Evolutionary conservation across 345 rosid species (phyloP).

Genomic region (Hevea brasiliensis): DNA sequence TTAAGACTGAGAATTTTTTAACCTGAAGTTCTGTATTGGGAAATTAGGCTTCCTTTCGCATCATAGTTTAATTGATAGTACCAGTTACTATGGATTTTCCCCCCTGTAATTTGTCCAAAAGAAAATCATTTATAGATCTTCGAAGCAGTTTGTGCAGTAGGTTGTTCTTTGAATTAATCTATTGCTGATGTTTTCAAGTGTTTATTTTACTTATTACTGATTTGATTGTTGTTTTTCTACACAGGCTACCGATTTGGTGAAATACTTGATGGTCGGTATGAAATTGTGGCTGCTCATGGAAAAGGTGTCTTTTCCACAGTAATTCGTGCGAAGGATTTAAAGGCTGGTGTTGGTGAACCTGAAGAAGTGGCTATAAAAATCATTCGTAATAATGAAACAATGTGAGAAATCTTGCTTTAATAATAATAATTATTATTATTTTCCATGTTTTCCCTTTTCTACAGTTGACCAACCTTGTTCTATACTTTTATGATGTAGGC

Average conservation of each 20-base stretch:
- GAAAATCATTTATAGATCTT: neutral
- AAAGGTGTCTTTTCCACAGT: conserved; percentile 97
- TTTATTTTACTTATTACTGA: neutral
- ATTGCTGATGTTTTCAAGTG: neutral
- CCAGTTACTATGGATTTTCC: neutral
- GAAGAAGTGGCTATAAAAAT: conserved; percentile 96
- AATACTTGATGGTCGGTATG: conserved; percentile 89
- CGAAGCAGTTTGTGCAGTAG: neutral
- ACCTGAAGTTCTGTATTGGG: neutral
- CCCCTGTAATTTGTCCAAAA: neutral
- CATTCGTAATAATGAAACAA: conserved; percentile 90
- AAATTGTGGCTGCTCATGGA: conserved; percentile 94
- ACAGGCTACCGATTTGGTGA: conserved; percentile 96
- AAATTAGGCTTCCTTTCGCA: neutral
- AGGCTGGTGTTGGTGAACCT: conserved; percentile 63
- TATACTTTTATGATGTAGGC: conserved; percentile 50
- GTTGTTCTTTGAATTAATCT: neutral
- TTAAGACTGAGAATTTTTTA: neutral
- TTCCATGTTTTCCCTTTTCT: neutral
- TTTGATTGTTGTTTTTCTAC: conserved; percentile 16
- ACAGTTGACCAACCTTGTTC: conserved; percentile 7
- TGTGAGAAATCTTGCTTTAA: conserved; percentile 46
- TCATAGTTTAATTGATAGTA: neutral
- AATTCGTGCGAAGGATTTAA: conserved; percentile 87
- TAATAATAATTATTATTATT: neutral